Evolutionary conservation across 805 yeast genomes (phyloP).

Genomic region (Debaryomyces castellii): DNA sequence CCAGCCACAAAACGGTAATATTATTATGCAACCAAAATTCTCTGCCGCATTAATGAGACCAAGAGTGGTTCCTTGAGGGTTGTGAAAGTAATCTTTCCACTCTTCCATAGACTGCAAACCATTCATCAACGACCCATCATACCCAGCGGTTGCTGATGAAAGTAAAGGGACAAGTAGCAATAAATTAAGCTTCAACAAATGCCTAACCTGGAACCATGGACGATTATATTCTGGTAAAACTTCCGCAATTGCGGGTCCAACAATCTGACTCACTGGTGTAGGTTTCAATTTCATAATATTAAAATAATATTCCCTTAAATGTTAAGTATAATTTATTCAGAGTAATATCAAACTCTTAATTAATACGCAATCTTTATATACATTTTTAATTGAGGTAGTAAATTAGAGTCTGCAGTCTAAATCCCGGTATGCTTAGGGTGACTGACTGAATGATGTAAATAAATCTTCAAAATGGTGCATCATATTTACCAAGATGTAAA

Average conservation of each 20-base stretch:
- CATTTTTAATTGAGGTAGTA: no score
- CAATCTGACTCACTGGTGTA: conserved; percentile 12
- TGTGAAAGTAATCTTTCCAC: conserved; percentile 39
- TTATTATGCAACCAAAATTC: conserved; percentile 11
- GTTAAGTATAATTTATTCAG: no score
- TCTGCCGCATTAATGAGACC: conserved; percentile 36
- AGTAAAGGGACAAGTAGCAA: conserved; percentile 11
- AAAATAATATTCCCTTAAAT: no score
- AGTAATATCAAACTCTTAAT: no score
- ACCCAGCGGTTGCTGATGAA: conserved; percentile 44
- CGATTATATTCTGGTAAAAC: conserved; percentile 12
- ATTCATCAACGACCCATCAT: conserved; percentile 46
- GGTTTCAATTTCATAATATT: conserved; percentile 7
- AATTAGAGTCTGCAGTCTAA: no score
- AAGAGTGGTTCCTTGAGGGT: conserved; percentile 22
- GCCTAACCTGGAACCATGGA: conserved; percentile 35
- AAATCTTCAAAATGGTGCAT: no score
- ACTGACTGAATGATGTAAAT: no score
- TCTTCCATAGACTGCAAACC: conserved; percentile 42
- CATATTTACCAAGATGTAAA: no score
- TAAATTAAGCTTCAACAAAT: conserved; percentile 18
- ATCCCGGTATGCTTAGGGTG: no score
- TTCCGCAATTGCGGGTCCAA: conserved; percentile 15
- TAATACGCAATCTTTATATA: no score
- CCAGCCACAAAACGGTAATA: conserved; percentile 9